Base-by-base conservation (phyloP, 2,329 filamentous ascomycete species). In the Neurospora sp. region DNA sequence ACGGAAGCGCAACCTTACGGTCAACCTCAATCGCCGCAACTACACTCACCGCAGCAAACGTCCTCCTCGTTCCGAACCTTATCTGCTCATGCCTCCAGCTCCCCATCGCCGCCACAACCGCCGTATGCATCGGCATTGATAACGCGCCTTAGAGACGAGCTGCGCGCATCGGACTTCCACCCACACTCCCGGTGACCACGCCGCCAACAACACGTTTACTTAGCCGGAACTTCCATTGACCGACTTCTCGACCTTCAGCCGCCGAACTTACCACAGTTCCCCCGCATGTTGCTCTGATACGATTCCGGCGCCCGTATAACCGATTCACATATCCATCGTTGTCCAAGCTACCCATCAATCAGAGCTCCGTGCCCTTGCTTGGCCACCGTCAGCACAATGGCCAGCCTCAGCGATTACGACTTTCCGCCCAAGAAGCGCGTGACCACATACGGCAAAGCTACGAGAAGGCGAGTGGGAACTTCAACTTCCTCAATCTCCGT, bases 381-480 rank as follows among this genome's bases (percentile, higher is more conserved):
- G 52, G 52, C 52, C 23, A 62, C 52, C 33, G 52, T 62, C 28
- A 17, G 43, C 15, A 72, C 67, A 62, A 73, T 74, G 73, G 72
- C 72, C 37, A 72, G 43, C 23, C 71, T 70, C 40, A 68, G 67
- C 23, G 74, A 74, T 38, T 71, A 70, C 38, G 69, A 72, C 65
- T 73, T 74, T 71, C 73, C 73, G 8, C 71, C 77, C 65, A 77
- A 77, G 67, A 78, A 76, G 71, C 77, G 76, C 68, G 69, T 75
- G 36, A 73, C 74, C 6, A 76, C 77, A n/a, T 79, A 79, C 66
- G 77, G 78, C 46, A 78, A 75, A 68, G 69, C 74, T 36, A 71
- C 74, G 17, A 76, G 74, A 36, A 72, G 74, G 66, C 74, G 73
- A 41, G 40, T 70, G 19, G 72, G 72, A 23, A 46, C 72, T 2